Evolutionary conservation across 176 grass and related monocot genomes (phyloP), one percentile per base, ranked within the genome.

Genomic region (Hyparrhenia diplandra): DNA sequence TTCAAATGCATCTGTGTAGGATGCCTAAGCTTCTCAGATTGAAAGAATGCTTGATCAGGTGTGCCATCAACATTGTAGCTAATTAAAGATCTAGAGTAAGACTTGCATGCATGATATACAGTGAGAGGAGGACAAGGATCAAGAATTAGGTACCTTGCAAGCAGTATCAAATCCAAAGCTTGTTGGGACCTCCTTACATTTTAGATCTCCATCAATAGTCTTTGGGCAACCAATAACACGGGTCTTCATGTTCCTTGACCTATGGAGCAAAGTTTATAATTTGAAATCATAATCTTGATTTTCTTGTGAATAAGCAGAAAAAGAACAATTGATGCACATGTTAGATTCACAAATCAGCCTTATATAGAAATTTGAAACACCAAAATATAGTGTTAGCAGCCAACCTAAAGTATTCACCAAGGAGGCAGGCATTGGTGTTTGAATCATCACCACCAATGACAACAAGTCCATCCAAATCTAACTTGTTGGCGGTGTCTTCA

Each of bases 151-250:
- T 69, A 88, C 93, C 90, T 99, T 99, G 89, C 97, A 99, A 73
- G 97, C 97, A 77, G 97, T 99, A 83, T 99, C 97, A 90, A 99
- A 99, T 60, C 97, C 97, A 90, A 99, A 99, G 81, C 97, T 99
- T 75, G 91, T 85, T 74, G 97, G 97, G 31, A 99, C 97, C 84
- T 99, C 97, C 73, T 99, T 99, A 78, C 89, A 85, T 88, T 99
- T 99, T 16, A 99, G 73, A 88, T 99, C 97, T 59, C 97, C 97
- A 77, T 99, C 97, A 11, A 99, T 99, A 36, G 93, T 99, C 89
- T 99, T 99, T 24, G 97, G 97, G 45, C 97, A 99, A 74, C 97
- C 97, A 91, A 99, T 99, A 61, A 96, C 93, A 73, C 73, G 82
- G 54, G 93, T 93, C 83, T 99, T 99, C 76, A 95, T 46, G 63